Percentiles rank a stretch among this genome's conserved stretches.
These are phyloP conservation scores for Myxozyma kluyveri DNA, from an alignment of 805 yeast species.

Conservation along the genomic window DNA sequence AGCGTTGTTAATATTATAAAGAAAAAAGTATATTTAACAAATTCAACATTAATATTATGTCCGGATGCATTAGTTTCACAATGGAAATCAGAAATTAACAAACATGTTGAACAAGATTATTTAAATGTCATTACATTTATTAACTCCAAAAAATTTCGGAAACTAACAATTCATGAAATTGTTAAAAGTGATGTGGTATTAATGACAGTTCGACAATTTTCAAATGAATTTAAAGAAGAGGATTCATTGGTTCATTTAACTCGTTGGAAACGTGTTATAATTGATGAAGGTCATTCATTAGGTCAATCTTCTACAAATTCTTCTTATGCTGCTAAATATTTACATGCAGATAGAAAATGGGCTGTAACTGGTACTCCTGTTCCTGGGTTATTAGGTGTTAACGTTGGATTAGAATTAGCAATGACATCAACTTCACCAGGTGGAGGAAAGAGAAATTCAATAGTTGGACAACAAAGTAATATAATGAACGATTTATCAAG, in stretches of 20 bases:
- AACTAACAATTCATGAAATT: slow-evolving; percentile 32
- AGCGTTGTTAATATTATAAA: slow-evolving; percentile 7
- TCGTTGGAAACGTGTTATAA: slow-evolving; percentile 66
- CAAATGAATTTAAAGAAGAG: slow-evolving; percentile 39
- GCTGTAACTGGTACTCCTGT: slow-evolving; percentile 77
- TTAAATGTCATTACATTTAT: slow-evolving; percentile 39
- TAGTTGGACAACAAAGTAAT: slow-evolving; percentile 9
- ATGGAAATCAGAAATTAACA: slow-evolving; percentile 58
- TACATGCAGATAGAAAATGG: slow-evolving; percentile 65
- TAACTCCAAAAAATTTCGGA: neutral
- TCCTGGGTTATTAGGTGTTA: slow-evolving; percentile 55
- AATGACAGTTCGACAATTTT: slow-evolving; percentile 49
- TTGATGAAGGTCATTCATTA: slow-evolving; percentile 76
- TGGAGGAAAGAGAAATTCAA: slow-evolving; percentile 25
- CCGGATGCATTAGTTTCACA: slow-evolving; percentile 68
- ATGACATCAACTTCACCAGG: slow-evolving; percentile 37
- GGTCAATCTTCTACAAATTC: slow-evolving; percentile 51
- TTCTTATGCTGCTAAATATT: slow-evolving; percentile 47
- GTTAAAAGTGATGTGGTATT: slow-evolving; percentile 53
- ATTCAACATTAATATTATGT: slow-evolving; percentile 56
- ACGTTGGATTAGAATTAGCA: slow-evolving; percentile 44
- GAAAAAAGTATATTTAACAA: slow-evolving; percentile 45
- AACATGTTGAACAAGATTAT: slow-evolving; percentile 48
- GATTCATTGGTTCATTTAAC: slow-evolving; percentile 44
- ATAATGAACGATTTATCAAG: slow-evolving; percentile 46